Evolutionary conservation across 78 protist species (phyloP).

Genomic region (Speleostelium caveatum): DNA sequence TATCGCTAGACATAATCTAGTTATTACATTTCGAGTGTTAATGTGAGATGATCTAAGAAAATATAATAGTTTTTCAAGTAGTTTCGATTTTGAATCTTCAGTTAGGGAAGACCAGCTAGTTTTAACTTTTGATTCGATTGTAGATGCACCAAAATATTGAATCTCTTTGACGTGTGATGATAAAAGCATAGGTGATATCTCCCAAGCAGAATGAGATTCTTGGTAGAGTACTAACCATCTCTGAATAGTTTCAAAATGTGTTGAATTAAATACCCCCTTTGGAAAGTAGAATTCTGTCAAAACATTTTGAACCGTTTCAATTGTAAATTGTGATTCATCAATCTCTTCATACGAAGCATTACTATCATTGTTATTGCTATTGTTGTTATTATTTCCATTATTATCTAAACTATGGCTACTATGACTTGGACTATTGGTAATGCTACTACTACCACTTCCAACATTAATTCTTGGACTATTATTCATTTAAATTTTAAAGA

Average conservation of each 20-base stretch:
- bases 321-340: slow-evolving; percentile 15
- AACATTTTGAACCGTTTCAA: slow-evolving; percentile 2
- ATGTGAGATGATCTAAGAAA: background rate
- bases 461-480: no score
- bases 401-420: no score
- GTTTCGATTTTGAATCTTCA: background rate
- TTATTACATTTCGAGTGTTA: background rate
- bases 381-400: no score
- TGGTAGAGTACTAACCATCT: slow-evolving; percentile 34
- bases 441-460: no score
- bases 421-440: no score
- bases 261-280: no score
- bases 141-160: slow-evolving; percentile 77
- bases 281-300: slow-evolving; percentile 32
- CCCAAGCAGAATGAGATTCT: slow-evolving; percentile 31
- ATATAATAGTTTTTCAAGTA: slow-evolving; percentile 22
- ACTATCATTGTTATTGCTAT: no score
- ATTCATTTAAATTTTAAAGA: no score
- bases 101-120: slow-evolving; percentile 22
- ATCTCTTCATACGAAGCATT: background rate
- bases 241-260: slow-evolving; percentile 2
- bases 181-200: slow-evolving; percentile 22
- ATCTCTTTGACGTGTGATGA: slow-evolving; percentile 36
- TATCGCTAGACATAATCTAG: slow-evolving; percentile 51
- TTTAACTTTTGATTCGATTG: slow-evolving; percentile 52